Conservation (phyloP, 306 rosid species). For the Trifolium fragiferum region DNA sequence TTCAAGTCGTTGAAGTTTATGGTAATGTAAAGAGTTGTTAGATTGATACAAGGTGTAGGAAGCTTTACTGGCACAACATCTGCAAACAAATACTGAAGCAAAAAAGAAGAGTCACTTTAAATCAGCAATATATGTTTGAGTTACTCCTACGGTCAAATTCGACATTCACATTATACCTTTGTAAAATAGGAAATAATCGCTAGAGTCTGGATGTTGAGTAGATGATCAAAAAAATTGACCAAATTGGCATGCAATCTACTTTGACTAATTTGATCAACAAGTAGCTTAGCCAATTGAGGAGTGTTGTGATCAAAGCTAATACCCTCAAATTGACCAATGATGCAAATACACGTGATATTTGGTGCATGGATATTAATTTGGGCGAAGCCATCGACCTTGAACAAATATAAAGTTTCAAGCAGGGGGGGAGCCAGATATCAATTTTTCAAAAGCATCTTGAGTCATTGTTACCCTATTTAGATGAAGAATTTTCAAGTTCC, state of each 20-base stretch:
- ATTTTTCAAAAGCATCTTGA: too few relatives aligned
- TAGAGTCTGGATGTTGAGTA: not conserved
- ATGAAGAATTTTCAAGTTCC: too few relatives aligned
- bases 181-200: not conserved
- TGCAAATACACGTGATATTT: not conserved
- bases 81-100: too few relatives aligned
- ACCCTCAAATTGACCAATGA: not conserved
- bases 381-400: not conserved
- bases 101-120: too few relatives aligned
- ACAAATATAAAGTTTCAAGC: slow-evolving; percentile 6
- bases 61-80: too few relatives aligned
- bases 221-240: not conserved
- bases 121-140: not conserved
- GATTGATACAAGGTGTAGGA: too few relatives aligned
- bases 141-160: not conserved
- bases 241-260: not conserved
- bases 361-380: not conserved
- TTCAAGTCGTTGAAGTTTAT: too few relatives aligned
- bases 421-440: slow-evolving; percentile 47
- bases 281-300: not conserved
- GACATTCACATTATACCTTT: not conserved
- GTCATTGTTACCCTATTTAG: too few relatives aligned
- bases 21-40: too few relatives aligned
- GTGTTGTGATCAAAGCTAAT: not conserved
- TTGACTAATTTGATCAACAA: slow-evolving; percentile 15